phyloP scores from a whole-genome alignment of 345 rosid genomes.

The Angophora floribunda region DNA sequence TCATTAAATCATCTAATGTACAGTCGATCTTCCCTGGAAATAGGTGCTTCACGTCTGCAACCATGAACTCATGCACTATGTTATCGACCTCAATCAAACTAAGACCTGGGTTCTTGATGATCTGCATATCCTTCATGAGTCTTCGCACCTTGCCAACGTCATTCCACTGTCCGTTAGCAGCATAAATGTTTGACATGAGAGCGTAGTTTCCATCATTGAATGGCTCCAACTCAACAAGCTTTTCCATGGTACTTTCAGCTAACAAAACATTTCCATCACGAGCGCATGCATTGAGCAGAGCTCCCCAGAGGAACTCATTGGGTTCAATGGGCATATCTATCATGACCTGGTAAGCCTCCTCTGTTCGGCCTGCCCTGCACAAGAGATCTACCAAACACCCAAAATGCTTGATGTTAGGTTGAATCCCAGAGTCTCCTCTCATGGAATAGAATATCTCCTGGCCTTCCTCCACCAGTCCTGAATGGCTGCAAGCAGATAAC shows the following conservation, averaged over 20 bases:
- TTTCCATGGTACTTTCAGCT: background rate
- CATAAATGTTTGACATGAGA: background rate
- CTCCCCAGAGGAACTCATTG: slow-evolving; percentile 50
- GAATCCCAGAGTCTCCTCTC: slow-evolving; percentile 25
- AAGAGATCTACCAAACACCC: slow-evolving; percentile 65
- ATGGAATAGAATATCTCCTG: slow-evolving; percentile 22
- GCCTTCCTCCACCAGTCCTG: slow-evolving; percentile 45
- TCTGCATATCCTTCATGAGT: background rate
- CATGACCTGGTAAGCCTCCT: slow-evolving; percentile 51
- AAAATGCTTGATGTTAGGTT: slow-evolving; percentile 55
- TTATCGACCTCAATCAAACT: background rate
- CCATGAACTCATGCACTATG: background rate
- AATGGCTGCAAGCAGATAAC: slow-evolving; percentile 57
- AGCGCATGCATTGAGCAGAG: slow-evolving; percentile 21
- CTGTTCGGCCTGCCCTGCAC: slow-evolving; percentile 51
- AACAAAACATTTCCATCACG: background rate
- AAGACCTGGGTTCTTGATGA: background rate
- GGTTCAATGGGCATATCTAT: slow-evolving; percentile 22
- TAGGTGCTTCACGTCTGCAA: background rate
- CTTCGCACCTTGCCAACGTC: background rate
- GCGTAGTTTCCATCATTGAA: background rate
- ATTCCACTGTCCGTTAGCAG: background rate
- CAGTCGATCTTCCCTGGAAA: background rate
- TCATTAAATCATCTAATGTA: background rate
- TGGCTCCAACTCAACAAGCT: background rate